These are phyloP conservation scores for Arthrobotrys megalospora DNA, from an alignment of 2,329 filamentous ascomycete species.

Conservation along the genomic window DNA sequence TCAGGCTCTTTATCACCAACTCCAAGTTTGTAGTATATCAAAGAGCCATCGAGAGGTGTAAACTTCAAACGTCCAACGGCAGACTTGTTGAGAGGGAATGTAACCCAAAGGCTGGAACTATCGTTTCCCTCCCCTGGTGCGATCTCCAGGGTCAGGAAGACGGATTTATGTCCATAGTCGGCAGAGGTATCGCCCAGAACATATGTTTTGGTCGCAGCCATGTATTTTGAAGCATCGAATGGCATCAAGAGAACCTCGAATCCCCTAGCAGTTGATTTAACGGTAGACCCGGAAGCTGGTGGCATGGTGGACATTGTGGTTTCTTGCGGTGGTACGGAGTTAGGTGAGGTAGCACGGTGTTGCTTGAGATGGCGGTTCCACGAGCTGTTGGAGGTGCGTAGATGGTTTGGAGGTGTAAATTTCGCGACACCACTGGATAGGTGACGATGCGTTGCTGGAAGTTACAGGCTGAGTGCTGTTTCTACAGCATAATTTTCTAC, in stretches of 20 bases:
- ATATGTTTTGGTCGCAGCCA: neutral
- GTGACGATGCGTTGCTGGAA: too few species aligned
- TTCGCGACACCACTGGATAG: too few species aligned
- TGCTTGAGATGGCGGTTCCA: neutral
- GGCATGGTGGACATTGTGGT: slow-evolving; percentile 6
- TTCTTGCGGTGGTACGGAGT: neutral
- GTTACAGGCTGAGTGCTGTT: too few species aligned
- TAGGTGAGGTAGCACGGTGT: neutral
- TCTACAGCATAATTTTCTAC: too few species aligned
- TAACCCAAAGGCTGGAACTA: neutral
- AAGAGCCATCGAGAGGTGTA: neutral
- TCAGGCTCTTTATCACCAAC: neutral
- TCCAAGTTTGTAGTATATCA: slow-evolving; percentile 22
- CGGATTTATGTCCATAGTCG: slow-evolving; percentile 4
- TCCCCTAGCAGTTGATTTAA: slow-evolving; percentile 7
- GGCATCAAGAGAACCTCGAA: slow-evolving; percentile 31
- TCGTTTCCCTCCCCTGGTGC: neutral
- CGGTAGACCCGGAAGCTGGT: neutral
- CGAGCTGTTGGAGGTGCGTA: too few species aligned
- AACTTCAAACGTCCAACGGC: slow-evolving; percentile 26
- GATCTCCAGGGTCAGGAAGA: slow-evolving; percentile 26
- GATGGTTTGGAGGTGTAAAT: too few species aligned
- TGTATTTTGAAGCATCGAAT: neutral
- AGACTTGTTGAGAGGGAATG: slow-evolving; percentile 6
- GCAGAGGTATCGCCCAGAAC: neutral